These are phyloP conservation scores for Pseudocercospora macadamiae DNA, from an alignment of 2,329 filamentous ascomycete species.

Conservation along the genomic window DNA sequence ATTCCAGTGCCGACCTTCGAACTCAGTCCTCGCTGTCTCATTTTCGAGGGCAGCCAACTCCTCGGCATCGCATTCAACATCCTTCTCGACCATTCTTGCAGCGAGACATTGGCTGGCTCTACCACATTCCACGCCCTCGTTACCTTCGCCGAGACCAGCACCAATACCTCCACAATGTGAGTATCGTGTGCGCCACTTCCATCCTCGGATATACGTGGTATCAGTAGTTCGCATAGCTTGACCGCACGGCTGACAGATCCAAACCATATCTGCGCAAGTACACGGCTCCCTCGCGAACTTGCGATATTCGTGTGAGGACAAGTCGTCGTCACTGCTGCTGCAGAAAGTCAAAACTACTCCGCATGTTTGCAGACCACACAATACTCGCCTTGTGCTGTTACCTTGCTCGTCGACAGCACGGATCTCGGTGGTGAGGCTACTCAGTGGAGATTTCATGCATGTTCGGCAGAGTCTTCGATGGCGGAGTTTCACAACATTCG, in stretches of 20 bases:
- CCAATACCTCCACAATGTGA: conserved; percentile 77
- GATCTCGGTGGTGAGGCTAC: conserved; percentile 36
- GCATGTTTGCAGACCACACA: background rate
- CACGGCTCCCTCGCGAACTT: conserved; percentile 59
- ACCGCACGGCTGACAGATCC: conserved; percentile 85
- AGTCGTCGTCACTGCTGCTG: background rate
- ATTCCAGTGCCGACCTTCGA: conserved; percentile 46
- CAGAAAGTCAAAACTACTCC: conserved; percentile 10
- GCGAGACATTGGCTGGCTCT: conserved; percentile 76
- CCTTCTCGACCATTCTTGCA: conserved; percentile 75
- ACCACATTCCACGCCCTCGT: conserved; percentile 85
- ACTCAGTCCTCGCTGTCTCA: conserved; percentile 34
- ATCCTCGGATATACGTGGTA: conserved; percentile 67
- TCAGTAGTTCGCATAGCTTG: conserved; percentile 66
- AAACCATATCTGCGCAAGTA: conserved; percentile 66
- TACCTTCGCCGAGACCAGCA: conserved; percentile 84
- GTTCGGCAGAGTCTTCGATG: conserved; percentile 79
- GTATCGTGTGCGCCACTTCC: conserved; percentile 88
- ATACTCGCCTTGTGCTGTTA: conserved; percentile 17
- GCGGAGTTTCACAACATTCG: conserved; percentile 68
- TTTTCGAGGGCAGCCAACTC: conserved; percentile 60
- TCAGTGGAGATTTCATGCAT: conserved; percentile 73
- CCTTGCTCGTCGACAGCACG: conserved; percentile 35
- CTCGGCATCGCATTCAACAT: conserved; percentile 83
- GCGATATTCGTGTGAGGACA: conserved; percentile 10